phyloP scores from a whole-genome alignment of 202 grass and related monocot species.

The Panicum hallii region DNA sequence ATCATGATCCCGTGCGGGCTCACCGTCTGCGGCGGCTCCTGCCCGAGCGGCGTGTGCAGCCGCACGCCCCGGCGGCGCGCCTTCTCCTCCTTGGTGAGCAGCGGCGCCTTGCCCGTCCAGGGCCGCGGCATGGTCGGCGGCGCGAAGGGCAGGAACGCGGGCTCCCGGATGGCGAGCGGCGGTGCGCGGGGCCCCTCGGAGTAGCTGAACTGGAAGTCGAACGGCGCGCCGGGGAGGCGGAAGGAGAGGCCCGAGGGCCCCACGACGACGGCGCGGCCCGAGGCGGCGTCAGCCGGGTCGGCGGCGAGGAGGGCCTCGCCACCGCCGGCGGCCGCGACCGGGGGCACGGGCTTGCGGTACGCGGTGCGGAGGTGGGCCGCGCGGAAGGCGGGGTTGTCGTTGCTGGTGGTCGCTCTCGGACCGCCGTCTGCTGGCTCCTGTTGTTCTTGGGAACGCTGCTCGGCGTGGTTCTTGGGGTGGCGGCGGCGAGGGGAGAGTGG shows the following conservation, averaged over 20 bases:
- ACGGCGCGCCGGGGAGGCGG: constrained; percentile 83
- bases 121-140: constrained; percentile 94
- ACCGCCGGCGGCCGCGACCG: constrained; percentile 46
- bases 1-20: constrained; percentile 69
- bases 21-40: constrained; percentile 48
- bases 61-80: constrained; percentile 71
- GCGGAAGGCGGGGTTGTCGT: constrained; percentile 56
- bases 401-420: neutral
- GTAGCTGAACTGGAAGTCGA: constrained; percentile 98
- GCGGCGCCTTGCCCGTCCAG: constrained; percentile 93
- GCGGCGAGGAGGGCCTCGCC: constrained; percentile 62
- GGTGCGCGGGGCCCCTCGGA: constrained; percentile 82
- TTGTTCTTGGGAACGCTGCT: constrained; percentile 32
- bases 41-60: constrained; percentile 77
- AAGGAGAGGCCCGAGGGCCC: constrained; percentile 75
- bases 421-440: neutral
- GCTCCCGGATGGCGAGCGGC: constrained; percentile 92
- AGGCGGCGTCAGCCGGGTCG: constrained; percentile 46
- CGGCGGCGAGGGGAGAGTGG: constrained; percentile 33
- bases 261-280: constrained; percentile 73
- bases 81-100: constrained; percentile 96
- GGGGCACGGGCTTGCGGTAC: constrained; percentile 82
- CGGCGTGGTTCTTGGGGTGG: constrained; percentile 4
- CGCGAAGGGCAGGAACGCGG: constrained; percentile 95
- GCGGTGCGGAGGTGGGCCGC: constrained; percentile 65